Conservation (phyloP, 169 alveolate genomes). For the Plasmodium cynomolgi region DNA sequence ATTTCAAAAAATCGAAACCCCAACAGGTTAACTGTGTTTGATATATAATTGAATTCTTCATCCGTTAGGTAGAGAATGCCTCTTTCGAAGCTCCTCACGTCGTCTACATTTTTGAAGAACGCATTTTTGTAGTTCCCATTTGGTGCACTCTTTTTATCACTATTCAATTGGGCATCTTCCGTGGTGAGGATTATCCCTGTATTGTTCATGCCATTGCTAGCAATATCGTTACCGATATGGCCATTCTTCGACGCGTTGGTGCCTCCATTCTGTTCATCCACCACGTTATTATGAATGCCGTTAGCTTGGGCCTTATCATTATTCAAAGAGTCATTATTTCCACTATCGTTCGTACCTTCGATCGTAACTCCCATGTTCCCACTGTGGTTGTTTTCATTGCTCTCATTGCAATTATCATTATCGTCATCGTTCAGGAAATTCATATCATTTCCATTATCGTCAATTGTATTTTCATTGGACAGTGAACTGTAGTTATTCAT, state of each 20-base stretch:
- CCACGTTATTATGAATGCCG: not conserved
- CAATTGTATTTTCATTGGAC: constrained; percentile 60
- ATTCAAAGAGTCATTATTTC: not conserved
- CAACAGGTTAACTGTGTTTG: constrained; percentile 37
- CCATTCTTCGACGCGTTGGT: not conserved
- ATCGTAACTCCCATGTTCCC: not conserved
- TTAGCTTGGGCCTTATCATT: not conserved
- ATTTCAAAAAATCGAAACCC: constrained; percentile 76
- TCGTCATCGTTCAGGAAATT: constrained; percentile 33
- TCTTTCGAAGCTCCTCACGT: constrained; percentile 63
- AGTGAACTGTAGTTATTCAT: constrained; percentile 21
- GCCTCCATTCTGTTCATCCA: not conserved
- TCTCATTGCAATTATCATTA: constrained; percentile 18
- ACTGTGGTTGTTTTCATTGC: not conserved
- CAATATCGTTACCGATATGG: not conserved
- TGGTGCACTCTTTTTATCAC: not conserved
- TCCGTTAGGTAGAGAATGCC: constrained; percentile 59
- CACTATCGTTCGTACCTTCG: not conserved
- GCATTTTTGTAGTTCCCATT: not conserved
- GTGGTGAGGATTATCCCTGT: not conserved
- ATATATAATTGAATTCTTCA: constrained; percentile 51
- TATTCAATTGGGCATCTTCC: not conserved
- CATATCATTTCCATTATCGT: constrained; percentile 41
- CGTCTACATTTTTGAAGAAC: constrained; percentile 46
- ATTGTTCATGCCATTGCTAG: not conserved